Evolutionary conservation across 805 yeast genomes (phyloP), one percentile per base, ranked within the genome.

Genomic region (Hanseniaspora jakobsenii): DNA sequence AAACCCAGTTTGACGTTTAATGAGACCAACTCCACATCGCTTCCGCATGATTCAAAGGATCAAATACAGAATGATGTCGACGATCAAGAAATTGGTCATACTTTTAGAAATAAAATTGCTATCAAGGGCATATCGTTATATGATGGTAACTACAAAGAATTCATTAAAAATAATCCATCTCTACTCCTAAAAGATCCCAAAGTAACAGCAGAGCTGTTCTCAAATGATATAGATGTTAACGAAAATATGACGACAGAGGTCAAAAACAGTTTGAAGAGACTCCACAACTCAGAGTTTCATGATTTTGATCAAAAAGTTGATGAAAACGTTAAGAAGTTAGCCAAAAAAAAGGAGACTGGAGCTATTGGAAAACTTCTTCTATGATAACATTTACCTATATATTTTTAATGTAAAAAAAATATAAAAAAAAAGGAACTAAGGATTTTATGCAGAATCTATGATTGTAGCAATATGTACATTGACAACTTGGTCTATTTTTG

Each of bases 131-230:
- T 41, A 5, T 41, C 46, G 13, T n/a, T 35, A 21, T 31, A 32
- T 9, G 18, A 41, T 17, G 32, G 32, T 16, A 30, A 41, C 8
- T 35, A 41, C n/a, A 2, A 12, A 7, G 13, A n/a, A 10, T 41
- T 41, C n/a, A 21, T 41, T 23, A 36, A 41, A 12, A 34, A 41
- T 13, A 41, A 41, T 24, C 46, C 46, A 3, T 27, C 39, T 2
- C 22, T 41, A 17, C 16, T 41, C 9, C 27, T 41, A 2, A 41
- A 41, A 30, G 46, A 41, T 19, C 46, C 46, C 2, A 41, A 41
- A 21, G 27, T 41, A 3, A 41, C 46, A 6, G 39, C 46, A 21
- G 39, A 41, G 18, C 13, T 41, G 17, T 41, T 41, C 29, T 41
- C 46, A 28, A 41, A 41, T 16, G 35, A 23, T 4, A 23, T 21